These are phyloP conservation scores for Lachancea fermentati DNA, from an alignment of 805 yeast species.

Conservation along the genomic window DNA sequence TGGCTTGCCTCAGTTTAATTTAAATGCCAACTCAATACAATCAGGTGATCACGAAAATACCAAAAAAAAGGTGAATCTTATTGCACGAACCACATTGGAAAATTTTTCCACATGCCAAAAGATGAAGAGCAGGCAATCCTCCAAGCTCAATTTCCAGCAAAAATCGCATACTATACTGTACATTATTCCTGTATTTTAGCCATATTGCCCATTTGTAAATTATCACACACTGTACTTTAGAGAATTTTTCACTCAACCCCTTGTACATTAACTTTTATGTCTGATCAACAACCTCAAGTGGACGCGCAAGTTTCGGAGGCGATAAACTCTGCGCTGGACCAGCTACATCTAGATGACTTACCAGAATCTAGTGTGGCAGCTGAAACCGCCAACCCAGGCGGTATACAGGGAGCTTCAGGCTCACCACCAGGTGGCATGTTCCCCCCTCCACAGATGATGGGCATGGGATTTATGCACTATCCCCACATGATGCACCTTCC, in stretches of 20 bases:
- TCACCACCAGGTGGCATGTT: constrained; percentile 16
- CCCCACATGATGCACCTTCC: constrained; percentile 31
- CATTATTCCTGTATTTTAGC: constrained; percentile 1
- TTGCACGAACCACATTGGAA: not conserved
- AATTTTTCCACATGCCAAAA: not conserved
- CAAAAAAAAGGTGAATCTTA: too few relatives aligned
- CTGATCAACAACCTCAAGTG: constrained; percentile 9
- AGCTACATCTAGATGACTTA: constrained; percentile 26
- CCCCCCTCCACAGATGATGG: constrained; percentile 26
- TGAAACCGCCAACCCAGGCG: not conserved
- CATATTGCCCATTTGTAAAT: not conserved
- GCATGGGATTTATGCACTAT: constrained; percentile 30
- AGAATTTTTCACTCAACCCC: not conserved
- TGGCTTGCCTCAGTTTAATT: too few relatives aligned
- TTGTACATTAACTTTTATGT: not conserved
- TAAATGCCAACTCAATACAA: not conserved
- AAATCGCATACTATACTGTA: not conserved
- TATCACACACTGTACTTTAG: constrained; percentile 1
- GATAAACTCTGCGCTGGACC: constrained; percentile 29
- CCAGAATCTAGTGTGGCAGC: constrained; percentile 1
- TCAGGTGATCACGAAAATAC: too few relatives aligned
- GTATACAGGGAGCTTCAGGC: constrained; percentile 1
- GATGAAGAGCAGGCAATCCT: not conserved
- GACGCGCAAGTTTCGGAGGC: constrained; percentile 26
- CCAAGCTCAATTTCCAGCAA: not conserved